Evolutionary conservation across 2,329 filamentous ascomycete genomes (phyloP).

Genomic region (Calonectria pseudoturangicola): DNA sequence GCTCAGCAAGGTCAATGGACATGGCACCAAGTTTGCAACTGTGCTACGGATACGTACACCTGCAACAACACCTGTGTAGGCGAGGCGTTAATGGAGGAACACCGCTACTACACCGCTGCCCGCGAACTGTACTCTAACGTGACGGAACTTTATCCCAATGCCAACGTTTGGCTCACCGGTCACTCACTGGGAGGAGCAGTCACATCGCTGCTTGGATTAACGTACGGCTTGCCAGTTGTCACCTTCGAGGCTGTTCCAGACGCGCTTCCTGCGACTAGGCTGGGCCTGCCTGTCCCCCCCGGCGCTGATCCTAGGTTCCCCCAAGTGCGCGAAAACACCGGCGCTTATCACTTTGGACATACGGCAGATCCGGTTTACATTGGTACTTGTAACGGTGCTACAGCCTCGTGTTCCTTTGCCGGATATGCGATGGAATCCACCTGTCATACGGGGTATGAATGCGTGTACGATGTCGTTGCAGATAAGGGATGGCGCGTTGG

Average conservation of each 20-base stretch:
- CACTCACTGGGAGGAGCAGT: conserved; percentile 95
- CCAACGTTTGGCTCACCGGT: conserved; percentile 91
- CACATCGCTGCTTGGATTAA: conserved; percentile 90
- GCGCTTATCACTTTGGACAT: conserved; percentile 93
- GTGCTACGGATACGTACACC: conserved; percentile 88
- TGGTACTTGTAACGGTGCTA: conserved; percentile 93
- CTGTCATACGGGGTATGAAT: conserved; percentile 93
- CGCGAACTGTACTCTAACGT: conserved; percentile 95
- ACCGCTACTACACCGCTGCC: conserved; percentile 92
- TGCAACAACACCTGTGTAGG: conserved; percentile 95
- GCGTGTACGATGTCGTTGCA: conserved; percentile 92
- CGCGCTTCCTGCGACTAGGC: conserved; percentile 86
- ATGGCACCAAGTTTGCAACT: conserved; percentile 95
- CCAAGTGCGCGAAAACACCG: conserved; percentile 83
- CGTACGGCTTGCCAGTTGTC: conserved; percentile 91
- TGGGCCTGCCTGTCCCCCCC: conserved; percentile 91
- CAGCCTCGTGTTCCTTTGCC: conserved; percentile 90
- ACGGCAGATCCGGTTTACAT: conserved; percentile 97
- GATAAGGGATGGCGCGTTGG: conserved; percentile 95
- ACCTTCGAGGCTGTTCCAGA: conserved; percentile 96
- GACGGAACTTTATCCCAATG: conserved; percentile 88
- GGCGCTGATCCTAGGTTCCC: conserved; percentile 82
- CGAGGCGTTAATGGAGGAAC: conserved; percentile 84
- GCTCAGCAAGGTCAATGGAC: conserved; percentile 92
- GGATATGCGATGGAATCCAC: conserved; percentile 95